phyloP scores from a whole-genome alignment of 148 eudicot genomes.

The Simmondsia chinensis region DNA sequence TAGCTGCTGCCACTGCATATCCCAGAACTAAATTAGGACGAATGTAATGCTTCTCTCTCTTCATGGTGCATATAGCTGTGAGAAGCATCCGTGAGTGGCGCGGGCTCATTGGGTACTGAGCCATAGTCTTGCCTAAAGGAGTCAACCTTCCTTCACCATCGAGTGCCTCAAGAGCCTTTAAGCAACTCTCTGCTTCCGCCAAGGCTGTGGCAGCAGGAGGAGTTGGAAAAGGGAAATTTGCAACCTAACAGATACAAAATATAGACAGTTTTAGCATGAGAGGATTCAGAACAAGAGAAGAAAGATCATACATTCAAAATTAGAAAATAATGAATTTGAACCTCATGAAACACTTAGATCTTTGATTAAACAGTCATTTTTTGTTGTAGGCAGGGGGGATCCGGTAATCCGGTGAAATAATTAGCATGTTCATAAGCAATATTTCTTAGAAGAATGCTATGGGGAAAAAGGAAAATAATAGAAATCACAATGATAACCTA shows the following conservation, averaged over 20 bases:
- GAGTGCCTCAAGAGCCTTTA: slow-evolving; percentile 78
- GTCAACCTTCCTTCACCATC: slow-evolving; percentile 62
- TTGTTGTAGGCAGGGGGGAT: too few species aligned
- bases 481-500: too few species aligned
- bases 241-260: slow-evolving; percentile 35
- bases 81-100: slow-evolving; percentile 94
- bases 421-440: background rate
- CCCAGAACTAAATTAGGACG: slow-evolving; percentile 56
- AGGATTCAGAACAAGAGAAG: too few species aligned
- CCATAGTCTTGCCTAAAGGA: slow-evolving; percentile 78
- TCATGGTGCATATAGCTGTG: slow-evolving; percentile 56
- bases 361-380: too few species aligned
- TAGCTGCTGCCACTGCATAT: slow-evolving; percentile 74
- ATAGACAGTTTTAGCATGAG: background rate
- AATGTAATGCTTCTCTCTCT: slow-evolving; percentile 21
- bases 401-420: too few species aligned
- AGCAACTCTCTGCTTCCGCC: slow-evolving; percentile 61
- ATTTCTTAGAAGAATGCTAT: too few species aligned
- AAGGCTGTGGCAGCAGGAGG: slow-evolving; percentile 59
- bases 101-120: slow-evolving; percentile 83
- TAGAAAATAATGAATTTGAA: too few species aligned
- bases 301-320: too few species aligned
- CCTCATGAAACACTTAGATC: too few species aligned
- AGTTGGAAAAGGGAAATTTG: slow-evolving; percentile 88
- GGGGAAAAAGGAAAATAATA: too few species aligned